phyloP scores from a whole-genome alignment of 2,329 filamentous ascomycete genomes.

The Cadophora gregata region DNA sequence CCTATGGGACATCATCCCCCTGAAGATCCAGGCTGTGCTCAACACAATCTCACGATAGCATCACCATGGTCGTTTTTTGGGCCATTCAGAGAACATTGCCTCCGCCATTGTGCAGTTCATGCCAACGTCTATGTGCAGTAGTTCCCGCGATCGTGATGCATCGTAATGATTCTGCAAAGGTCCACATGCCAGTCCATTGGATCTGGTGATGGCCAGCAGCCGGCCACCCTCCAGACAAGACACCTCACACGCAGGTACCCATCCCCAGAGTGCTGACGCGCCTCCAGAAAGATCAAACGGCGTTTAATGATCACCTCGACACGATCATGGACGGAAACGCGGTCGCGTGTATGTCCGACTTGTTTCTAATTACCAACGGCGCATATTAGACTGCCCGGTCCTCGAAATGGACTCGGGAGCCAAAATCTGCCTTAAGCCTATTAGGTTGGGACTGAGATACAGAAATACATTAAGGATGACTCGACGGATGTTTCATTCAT shows the following conservation, averaged over 20 bases:
- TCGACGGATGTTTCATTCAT: conserved; percentile 12
- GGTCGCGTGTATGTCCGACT: conserved; percentile 7
- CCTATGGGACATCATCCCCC: neutral
- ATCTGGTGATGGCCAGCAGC: conserved; percentile 11
- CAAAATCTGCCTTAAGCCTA: conserved; percentile 18
- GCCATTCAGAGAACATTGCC: neutral
- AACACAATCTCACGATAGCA: neutral
- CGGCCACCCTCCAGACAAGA: conserved; percentile 6
- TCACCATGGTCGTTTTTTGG: neutral
- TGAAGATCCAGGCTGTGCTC: conserved; percentile 12
- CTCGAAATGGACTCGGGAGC: neutral
- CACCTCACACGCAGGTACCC: conserved; percentile 26
- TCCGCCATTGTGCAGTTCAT: conserved; percentile 2
- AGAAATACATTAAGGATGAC: conserved; percentile 1
- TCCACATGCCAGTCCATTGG: conserved; percentile 11
- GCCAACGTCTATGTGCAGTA: conserved; percentile 6
- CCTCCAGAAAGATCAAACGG: conserved; percentile 8
- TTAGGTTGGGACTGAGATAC: neutral
- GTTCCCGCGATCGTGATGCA: conserved; percentile 9
- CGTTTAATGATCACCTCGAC: conserved; percentile 12
- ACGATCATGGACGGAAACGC: neutral
- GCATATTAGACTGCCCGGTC: neutral
- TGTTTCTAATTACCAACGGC: neutral
- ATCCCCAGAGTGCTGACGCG: neutral
- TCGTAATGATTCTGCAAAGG: conserved; percentile 18